Evolutionary conservation across 495 filamentous ascomycete genomes (phyloP).

Genomic region (Penicillium cosmopolitanum): DNA sequence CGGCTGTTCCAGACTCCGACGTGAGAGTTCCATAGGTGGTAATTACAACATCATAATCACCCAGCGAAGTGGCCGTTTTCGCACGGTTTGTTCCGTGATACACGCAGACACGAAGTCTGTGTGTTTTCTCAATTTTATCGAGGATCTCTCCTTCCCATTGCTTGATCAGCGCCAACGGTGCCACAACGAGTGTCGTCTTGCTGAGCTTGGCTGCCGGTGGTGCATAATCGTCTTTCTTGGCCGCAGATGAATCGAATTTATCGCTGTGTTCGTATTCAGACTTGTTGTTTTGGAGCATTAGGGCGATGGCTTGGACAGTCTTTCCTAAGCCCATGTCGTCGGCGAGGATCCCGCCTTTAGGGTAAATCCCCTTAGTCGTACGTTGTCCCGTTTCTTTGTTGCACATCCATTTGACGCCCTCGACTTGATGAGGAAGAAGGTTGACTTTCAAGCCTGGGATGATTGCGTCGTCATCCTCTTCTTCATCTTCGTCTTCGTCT

Average conservation of each 20-base stretch:
- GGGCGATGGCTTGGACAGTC: constrained; percentile 84
- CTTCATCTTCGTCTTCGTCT: constrained; percentile 56
- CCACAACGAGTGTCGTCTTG: constrained; percentile 86
- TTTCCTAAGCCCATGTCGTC: constrained; percentile 97
- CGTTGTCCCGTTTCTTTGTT: constrained; percentile 80
- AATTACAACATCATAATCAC: constrained; percentile 91
- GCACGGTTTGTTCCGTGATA: constrained; percentile 88
- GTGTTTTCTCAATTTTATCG: constrained; percentile 68
- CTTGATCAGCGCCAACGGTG: constrained; percentile 92
- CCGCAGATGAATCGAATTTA: constrained; percentile 29
- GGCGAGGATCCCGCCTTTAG: constrained; percentile 86
- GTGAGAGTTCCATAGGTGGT: constrained; percentile 95
- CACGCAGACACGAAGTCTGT: constrained; percentile 76
- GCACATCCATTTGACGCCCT: constrained; percentile 91
- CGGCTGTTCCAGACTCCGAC: constrained; percentile 71
- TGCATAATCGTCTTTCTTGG: constrained; percentile 37
- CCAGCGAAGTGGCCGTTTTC: constrained; percentile 72
- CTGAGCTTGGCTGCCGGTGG: constrained; percentile 65
- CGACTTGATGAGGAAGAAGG: constrained; percentile 88
- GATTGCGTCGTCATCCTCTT: constrained; percentile 71
- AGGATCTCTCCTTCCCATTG: constrained; percentile 96
- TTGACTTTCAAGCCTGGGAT: constrained; percentile 84
- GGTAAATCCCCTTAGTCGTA: constrained; percentile 73
- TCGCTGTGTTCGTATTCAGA: constrained; percentile 54
- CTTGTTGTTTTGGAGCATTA: constrained; percentile 82